Conservation (phyloP, 176 grass and related monocot species). For the Chrysopogon serrulatus region DNA sequence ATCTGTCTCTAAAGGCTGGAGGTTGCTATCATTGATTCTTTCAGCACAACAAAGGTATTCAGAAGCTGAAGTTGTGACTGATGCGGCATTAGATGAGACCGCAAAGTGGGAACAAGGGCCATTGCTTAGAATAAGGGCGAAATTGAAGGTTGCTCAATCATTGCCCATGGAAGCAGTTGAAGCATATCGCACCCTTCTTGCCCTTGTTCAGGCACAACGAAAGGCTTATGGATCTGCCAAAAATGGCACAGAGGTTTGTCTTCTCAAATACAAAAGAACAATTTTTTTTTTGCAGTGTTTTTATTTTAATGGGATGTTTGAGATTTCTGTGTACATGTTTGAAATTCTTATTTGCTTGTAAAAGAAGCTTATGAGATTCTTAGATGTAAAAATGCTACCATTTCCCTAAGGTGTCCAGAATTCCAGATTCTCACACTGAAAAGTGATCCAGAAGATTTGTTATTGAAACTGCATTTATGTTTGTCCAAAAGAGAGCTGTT, state of each 20-base stretch:
- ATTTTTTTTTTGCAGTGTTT: background rate
- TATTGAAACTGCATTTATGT: background rate
- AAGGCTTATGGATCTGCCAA: slow-evolving; percentile 66
- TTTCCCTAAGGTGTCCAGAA: background rate
- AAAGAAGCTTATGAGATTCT: background rate
- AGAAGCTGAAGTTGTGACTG: slow-evolving; percentile 84
- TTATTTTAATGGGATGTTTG: background rate
- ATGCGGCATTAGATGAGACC: slow-evolving; percentile 93
- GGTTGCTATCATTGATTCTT: slow-evolving; percentile 80
- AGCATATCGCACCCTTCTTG: slow-evolving; percentile 77
- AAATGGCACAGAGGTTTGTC: slow-evolving; percentile 60
- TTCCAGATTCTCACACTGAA: background rate
- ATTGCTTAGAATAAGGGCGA: slow-evolving; percentile 79
- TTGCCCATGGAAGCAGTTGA: slow-evolving; percentile 78
- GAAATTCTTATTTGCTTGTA: background rate
- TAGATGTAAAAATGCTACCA: background rate
- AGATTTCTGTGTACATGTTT: background rate
- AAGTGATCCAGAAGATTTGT: background rate
- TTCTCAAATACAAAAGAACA: slow-evolving; percentile 14
- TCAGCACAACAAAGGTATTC: slow-evolving; percentile 80
- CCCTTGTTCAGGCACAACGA: slow-evolving; percentile 92
- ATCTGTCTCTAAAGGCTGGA: slow-evolving; percentile 87
- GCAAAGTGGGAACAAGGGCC: slow-evolving; percentile 95
- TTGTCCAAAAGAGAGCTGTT: background rate
- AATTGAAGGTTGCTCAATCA: slow-evolving; percentile 80